Evolutionary conservation across 768 basidiomycete genomes (phyloP).

Genomic region (Ramaria rubella): DNA sequence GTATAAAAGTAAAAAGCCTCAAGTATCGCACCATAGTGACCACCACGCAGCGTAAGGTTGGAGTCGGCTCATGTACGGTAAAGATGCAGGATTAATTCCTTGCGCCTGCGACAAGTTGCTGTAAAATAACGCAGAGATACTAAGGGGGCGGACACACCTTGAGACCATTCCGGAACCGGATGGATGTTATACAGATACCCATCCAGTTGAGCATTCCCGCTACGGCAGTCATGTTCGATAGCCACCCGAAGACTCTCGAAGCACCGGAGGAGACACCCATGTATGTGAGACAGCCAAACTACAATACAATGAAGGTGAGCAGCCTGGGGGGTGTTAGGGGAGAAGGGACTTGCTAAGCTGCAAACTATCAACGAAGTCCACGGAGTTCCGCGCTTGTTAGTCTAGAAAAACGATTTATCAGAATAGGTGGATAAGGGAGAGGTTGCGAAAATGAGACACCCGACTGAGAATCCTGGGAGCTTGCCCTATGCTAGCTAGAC

Average conservation of each 20-base stretch:
- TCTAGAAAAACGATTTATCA: neutral
- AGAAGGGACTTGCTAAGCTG: neutral
- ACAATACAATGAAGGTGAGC: conserved; percentile 19
- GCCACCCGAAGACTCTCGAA: conserved; percentile 36
- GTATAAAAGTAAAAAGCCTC: neutral
- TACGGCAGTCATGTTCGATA: conserved; percentile 33
- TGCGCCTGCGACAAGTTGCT: conserved; percentile 1
- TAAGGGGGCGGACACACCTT: conserved; percentile 26
- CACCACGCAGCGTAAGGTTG: conserved; percentile 10
- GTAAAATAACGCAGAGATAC: neutral
- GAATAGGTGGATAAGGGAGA: conserved; percentile 18
- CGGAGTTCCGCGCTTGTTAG: conserved; percentile 5
- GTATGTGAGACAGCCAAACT: conserved; percentile 34
- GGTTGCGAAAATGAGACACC: conserved; percentile 32
- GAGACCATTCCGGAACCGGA: conserved; percentile 37
- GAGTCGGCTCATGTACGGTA: neutral
- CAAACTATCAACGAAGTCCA: neutral
- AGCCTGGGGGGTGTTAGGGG: neutral
- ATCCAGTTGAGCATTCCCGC: conserved; percentile 40
- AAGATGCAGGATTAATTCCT: neutral
- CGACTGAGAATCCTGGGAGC: conserved; percentile 47
- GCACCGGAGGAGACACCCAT: conserved; percentile 33
- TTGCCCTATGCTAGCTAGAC: conserved; percentile 45
- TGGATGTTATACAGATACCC: conserved; percentile 41
- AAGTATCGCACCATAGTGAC: neutral